A percentile compares a stretch with the other conserved stretches of the same genome.
Evolutionary conservation across 768 basidiomycete species (phyloP).

Genomic region (Amyloporia xantha): DNA sequence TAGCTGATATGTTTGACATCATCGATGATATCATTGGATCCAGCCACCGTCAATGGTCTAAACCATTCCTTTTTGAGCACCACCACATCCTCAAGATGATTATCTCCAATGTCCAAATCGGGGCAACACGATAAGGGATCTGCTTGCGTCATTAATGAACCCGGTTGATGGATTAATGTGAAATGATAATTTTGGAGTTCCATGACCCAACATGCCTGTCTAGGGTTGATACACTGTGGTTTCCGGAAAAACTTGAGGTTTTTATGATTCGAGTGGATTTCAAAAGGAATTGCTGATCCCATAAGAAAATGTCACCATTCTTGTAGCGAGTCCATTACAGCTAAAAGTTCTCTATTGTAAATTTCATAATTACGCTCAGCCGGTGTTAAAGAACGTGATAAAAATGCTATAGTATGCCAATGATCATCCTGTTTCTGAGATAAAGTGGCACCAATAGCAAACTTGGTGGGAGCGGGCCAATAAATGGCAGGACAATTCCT

Average conservation of each 20-base stretch:
- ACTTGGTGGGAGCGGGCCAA: too few relatives aligned
- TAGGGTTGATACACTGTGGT: conserved; percentile 30
- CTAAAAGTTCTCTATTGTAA: conserved; percentile 42
- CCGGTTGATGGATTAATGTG: background rate
- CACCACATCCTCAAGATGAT: background rate
- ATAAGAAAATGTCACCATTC: conserved; percentile 24
- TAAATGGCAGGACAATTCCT: too few relatives aligned
- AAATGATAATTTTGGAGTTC: background rate
- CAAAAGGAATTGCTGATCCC: conserved; percentile 11
- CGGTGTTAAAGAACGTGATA: conserved; percentile 24
- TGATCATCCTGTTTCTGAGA: conserved; percentile 9
- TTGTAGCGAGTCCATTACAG: conserved; percentile 33
- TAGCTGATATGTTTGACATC: too few relatives aligned
- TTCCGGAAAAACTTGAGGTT: conserved; percentile 38
- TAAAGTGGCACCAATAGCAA: conserved; percentile 12
- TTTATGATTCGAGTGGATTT: conserved; percentile 24
- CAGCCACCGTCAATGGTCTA: background rate
- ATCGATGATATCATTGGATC: background rate
- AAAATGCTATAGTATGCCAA: conserved; percentile 34
- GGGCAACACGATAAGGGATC: background rate
- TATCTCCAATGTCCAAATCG: background rate
- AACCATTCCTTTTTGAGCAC: background rate
- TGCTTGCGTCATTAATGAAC: background rate
- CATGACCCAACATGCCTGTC: conserved; percentile 36
- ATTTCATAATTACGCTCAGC: conserved; percentile 42